Percentiles rank a stretch among this genome's conserved stretches.
Evolutionary conservation across 1,284 basidiomycete genomes (phyloP).

Genomic region (Apiotrichum akiyoshidainum): DNA sequence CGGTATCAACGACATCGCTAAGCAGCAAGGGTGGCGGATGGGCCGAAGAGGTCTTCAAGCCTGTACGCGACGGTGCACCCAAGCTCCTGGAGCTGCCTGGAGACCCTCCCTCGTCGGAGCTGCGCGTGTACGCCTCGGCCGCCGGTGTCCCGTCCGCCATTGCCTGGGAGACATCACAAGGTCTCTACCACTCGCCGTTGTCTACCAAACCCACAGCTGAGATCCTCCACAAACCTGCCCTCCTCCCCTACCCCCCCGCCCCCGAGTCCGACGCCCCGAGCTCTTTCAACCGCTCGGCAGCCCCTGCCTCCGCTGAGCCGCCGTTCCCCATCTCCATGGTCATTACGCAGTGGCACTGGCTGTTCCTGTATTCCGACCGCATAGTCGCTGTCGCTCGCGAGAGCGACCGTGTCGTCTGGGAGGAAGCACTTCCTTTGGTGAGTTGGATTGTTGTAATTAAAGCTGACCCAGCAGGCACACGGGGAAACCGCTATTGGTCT

Average conservation of each 20-base stretch:
- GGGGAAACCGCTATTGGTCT: constrained; percentile 70
- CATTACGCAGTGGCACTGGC: constrained; percentile 87
- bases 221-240: constrained; percentile 35
- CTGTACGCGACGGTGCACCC: constrained; percentile 69
- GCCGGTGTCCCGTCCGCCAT: constrained; percentile 43
- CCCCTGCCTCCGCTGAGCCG: constrained; percentile 14
- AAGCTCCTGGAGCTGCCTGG: constrained; percentile 85
- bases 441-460: constrained; percentile 47
- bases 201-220: constrained; percentile 33
- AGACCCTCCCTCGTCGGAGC: constrained; percentile 65
- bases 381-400: constrained; percentile 75
- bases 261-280: constrained; percentile 65
- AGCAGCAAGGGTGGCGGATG: constrained; percentile 62
- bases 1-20: constrained; percentile 41
- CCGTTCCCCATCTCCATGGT: constrained; percentile 62
- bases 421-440: constrained; percentile 73
- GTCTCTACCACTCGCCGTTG: constrained; percentile 72
- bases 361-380: constrained; percentile 77
- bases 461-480: constrained; percentile 1
- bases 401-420: constrained; percentile 77
- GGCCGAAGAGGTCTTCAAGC: constrained; percentile 68
- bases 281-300: constrained; percentile 24
- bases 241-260: constrained; percentile 60
- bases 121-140: constrained; percentile 64
- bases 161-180: constrained; percentile 88